Conservation (phyloP, 139 green algal species). For the Micractinium conductrix region DNA sequence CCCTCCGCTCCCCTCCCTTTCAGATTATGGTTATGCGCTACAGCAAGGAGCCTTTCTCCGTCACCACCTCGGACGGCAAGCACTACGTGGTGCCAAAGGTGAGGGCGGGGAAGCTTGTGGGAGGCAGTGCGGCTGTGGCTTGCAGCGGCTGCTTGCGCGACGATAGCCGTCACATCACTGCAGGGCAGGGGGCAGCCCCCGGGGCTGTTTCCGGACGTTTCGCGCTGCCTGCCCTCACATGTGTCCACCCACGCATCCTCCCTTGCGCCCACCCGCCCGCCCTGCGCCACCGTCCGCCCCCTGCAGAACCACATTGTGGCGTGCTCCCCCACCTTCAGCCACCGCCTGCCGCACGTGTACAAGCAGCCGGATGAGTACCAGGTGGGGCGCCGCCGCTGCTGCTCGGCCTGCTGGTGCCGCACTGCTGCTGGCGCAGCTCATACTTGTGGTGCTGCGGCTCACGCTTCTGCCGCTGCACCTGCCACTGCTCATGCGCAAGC, state of each 20-base stretch:
- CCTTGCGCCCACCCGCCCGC: neutral
- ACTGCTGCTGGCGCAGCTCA: no score
- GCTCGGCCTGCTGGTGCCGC: no score
- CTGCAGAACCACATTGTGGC: constrained; percentile 86
- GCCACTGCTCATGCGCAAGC: no score
- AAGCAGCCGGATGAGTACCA: constrained; percentile 80
- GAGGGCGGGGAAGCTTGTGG: neutral
- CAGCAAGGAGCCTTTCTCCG: constrained; percentile 84
- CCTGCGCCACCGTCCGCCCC: neutral
- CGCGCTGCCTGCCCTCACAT: neutral
- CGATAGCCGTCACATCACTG: neutral
- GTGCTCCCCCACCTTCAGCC: constrained; percentile 88
- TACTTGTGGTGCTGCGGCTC: no score
- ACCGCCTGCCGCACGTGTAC: constrained; percentile 87
- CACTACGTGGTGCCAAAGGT: constrained; percentile 87
- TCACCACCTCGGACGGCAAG: constrained; percentile 82
- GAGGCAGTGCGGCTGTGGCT: neutral
- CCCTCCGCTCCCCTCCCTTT: neutral
- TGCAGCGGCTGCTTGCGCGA: no score
- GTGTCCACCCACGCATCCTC: neutral
- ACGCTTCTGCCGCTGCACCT: no score
- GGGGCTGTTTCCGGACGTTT: no score
- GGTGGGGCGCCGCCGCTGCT: no score
- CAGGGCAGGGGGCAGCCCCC: neutral
- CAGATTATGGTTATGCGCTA: constrained; percentile 93